Base-by-base conservation (phyloP, 306 rosid genomes). In the Morella rubra region DNA sequence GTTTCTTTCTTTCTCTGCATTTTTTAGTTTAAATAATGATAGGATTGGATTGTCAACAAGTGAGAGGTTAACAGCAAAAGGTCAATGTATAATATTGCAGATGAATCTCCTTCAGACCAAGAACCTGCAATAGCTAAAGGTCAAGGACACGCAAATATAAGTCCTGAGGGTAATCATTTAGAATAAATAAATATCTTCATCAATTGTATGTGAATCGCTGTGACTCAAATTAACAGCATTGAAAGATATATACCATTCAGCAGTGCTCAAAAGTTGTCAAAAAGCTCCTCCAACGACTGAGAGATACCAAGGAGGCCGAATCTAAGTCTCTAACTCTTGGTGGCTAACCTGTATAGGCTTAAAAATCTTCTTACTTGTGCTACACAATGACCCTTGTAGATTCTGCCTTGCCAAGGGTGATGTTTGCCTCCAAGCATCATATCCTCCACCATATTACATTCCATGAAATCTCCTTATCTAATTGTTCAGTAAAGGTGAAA, bases 341-440 rank as follows among this genome's bases (percentile, higher is more conserved):
- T 53, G 59, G 75, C 88, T 78, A 75, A 91, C 98, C 95, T 91
- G 98, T 79, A 95, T 95, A 56, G 98, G 98, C 83, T 95, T 95
- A 82, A 95, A 95, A 55, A 88, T 95, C 98, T 1, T 95, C 98
- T 87, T 95, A 69, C 98, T 95, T 53, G 98, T 95, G 99, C 99
- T 76, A 96, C 97, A 86, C 96, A 90, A 76, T 95, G 98, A 65
- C 98, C 98, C 79, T 86, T 67, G 81, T 92, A 69, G 97, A 95
- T 78, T 86, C 81, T 77, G 90, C 97, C 86, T 87, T 77, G 81
- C 92, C 97, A 90, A 95, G 78, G 75, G 78, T 11, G 97, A 95
- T 10, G 91, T 92, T 85, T 87, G 90, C 85, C 93, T 88, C 98
- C 98, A 95, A 46, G 96, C 90, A 88, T 92, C 96, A 84, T 92